Percentiles rank a stretch among this genome's conserved stretches.
Evolutionary conservation across 768 basidiomycete genomes (phyloP).

Genomic region (Macrolepiota albuminosa): DNA sequence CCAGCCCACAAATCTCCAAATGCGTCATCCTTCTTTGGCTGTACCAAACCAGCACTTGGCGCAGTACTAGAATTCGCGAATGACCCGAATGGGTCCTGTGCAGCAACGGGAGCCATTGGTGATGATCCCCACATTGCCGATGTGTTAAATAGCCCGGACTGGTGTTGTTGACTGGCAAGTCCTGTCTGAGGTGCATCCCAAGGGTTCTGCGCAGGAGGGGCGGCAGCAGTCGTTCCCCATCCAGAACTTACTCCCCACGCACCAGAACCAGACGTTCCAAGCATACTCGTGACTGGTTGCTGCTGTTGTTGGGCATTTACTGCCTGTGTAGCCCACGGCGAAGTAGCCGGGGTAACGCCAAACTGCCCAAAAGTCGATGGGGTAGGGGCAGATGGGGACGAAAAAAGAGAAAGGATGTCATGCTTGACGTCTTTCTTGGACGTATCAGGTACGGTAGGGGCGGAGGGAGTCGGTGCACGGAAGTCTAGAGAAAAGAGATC

Average conservation of each 20-base stretch:
- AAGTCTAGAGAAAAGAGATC: conserved; percentile 88
- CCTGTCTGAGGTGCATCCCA: conserved; percentile 30
- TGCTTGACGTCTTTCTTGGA: conserved; percentile 73
- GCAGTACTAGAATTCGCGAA: conserved; percentile 20
- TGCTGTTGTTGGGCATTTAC: conserved; percentile 8
- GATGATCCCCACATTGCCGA: conserved; percentile 58
- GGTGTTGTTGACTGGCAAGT: conserved; percentile 20
- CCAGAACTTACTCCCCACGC: conserved; percentile 67
- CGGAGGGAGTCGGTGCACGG: conserved; percentile 45
- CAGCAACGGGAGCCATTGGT: conserved; percentile 12
- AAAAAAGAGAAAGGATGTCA: conserved; percentile 83
- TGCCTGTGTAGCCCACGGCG: conserved; percentile 27
- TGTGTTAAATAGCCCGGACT: conserved; percentile 39
- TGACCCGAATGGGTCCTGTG: conserved; percentile 31
- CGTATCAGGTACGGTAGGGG: conserved; percentile 24
- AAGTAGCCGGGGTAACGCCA: conserved; percentile 18
- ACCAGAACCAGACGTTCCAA: conserved; percentile 48
- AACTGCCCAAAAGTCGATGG: conserved; percentile 32
- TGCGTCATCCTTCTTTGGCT: conserved; percentile 65
- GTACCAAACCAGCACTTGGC: conserved; percentile 6
- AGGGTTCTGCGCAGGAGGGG: conserved; percentile 32
- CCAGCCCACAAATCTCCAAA: conserved; percentile 85
- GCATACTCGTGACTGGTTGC: conserved; percentile 42
- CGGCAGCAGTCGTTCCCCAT: conserved; percentile 41
- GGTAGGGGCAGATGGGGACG: conserved; percentile 34